These are phyloP conservation scores for Chamaenerion angustifolium DNA, from an alignment of 345 rosid genomes.

Conservation along the genomic window DNA sequence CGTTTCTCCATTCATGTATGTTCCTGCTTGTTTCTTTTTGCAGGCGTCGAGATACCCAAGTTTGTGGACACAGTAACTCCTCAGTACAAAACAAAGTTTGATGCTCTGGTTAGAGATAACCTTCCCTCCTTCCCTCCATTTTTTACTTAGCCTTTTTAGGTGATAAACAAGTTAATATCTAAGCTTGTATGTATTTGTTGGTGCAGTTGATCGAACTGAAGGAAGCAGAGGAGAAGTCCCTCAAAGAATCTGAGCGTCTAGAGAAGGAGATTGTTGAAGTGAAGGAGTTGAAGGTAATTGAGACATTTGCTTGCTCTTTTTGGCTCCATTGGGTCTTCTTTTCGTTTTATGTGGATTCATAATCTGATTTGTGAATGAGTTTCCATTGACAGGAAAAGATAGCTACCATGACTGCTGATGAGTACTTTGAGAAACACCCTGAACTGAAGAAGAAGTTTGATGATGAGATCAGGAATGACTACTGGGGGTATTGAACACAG, in stretches of 20 bases:
- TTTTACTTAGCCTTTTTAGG: neutral
- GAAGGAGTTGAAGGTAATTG: constrained; percentile 70
- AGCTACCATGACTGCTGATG: constrained; percentile 98
- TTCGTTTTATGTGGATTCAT: neutral
- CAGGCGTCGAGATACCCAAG: constrained; percentile 84
- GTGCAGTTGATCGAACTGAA: constrained; percentile 74
- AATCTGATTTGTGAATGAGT: neutral
- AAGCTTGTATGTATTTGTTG: too few species aligned
- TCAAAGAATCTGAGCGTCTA: constrained; percentile 63
- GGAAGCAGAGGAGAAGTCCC: constrained; percentile 76
- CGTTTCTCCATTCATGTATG: neutral
- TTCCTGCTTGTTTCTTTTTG: constrained; percentile 5
- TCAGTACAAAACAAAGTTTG: constrained; percentile 87
- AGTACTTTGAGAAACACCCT: constrained; percentile 90
- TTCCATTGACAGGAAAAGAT: constrained; percentile 50
- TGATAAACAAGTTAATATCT: too few species aligned
- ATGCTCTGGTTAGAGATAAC: constrained; percentile 51
- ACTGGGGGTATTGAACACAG: constrained; percentile 69
- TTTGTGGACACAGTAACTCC: constrained; percentile 80
- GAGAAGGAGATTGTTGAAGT: constrained; percentile 85
- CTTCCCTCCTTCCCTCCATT: neutral
- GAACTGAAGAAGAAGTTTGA: constrained; percentile 91
- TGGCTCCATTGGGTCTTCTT: neutral
- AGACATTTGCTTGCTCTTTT: neutral
- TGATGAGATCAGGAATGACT: constrained; percentile 90